Percentiles rank a stretch among this genome's conserved stretches.
These are phyloP conservation scores for Gyrodon lividus DNA, from an alignment of 768 basidiomycete genomes.

Conservation along the genomic window DNA sequence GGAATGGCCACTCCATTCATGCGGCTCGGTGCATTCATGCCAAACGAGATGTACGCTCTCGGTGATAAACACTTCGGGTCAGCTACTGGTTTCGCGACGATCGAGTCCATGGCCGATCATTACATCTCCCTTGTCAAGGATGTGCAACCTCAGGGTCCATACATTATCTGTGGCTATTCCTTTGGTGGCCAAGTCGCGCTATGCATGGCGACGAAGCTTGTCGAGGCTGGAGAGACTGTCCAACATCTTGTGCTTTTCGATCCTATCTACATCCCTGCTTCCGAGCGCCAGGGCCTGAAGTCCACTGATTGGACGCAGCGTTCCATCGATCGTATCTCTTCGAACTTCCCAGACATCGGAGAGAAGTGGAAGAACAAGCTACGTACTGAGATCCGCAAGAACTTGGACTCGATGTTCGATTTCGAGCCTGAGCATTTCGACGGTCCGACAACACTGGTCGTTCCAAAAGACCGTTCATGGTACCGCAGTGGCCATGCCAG, in stretches of 20 bases:
- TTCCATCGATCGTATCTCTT: conserved; percentile 29
- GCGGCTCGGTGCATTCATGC: conserved; percentile 33
- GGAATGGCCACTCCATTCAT: conserved; percentile 34
- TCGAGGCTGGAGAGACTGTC: conserved; percentile 22
- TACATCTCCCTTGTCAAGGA: conserved; percentile 29
- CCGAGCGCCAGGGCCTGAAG: conserved; percentile 28
- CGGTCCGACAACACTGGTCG: conserved; percentile 24
- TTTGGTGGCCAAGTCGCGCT: conserved; percentile 31
- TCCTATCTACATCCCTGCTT: conserved; percentile 28
- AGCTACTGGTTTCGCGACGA: conserved; percentile 25
- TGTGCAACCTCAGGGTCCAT: conserved; percentile 28
- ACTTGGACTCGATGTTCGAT: conserved; percentile 33
- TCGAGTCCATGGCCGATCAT: conserved; percentile 32
- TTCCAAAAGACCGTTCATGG: conserved; percentile 34
- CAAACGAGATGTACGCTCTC: conserved; percentile 34
- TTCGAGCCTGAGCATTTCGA: conserved; percentile 28
- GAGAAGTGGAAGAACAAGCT: conserved; percentile 32
- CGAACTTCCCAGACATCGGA: conserved; percentile 33
- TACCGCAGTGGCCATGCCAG: conserved; percentile 29
- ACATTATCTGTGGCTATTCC: conserved; percentile 27
- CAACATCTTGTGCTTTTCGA: conserved; percentile 29
- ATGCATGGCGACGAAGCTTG: conserved; percentile 26
- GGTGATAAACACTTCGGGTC: conserved; percentile 33
- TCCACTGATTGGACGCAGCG: conserved; percentile 32
- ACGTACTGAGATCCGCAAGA: conserved; percentile 31